Conservation (phyloP, 2,329 filamentous ascomycete genomes). For the Parastagonospora avenae region DNA sequence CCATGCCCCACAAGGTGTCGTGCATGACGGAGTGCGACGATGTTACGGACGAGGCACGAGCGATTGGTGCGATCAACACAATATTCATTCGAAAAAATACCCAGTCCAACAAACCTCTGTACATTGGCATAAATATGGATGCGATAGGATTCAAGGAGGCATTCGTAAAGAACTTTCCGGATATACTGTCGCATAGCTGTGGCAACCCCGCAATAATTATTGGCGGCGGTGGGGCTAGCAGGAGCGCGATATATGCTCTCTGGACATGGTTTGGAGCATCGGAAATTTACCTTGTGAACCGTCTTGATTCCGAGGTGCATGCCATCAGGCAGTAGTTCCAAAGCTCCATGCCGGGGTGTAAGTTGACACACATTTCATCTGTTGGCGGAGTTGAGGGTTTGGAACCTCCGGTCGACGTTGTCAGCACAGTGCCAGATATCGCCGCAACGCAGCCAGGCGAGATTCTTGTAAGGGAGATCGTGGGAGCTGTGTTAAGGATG, state of each 20-base stretch:
- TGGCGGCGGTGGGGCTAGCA: conserved; percentile 76
- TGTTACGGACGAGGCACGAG: no score
- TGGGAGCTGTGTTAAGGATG: conserved; percentile 55
- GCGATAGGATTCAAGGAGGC: conserved; percentile 77
- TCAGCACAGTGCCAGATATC: conserved; percentile 77
- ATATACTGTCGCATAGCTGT: conserved; percentile 57
- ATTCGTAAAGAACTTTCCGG: conserved; percentile 57
- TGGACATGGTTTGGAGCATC: conserved; percentile 70
- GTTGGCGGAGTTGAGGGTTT: conserved; percentile 63
- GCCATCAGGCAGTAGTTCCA: conserved; percentile 64
- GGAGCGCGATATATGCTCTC: conserved; percentile 77
- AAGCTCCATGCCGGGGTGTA: conserved; percentile 62
- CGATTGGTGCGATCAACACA: no score
- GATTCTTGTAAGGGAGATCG: conserved; percentile 61
- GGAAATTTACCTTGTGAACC: conserved; percentile 78
- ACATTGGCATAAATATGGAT: conserved; percentile 80
- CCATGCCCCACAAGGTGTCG: no score
- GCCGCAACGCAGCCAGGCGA: conserved; percentile 69
- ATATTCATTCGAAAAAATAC: no score
- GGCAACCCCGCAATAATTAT: conserved; percentile 72
- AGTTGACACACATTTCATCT: conserved; percentile 65
- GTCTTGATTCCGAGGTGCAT: conserved; percentile 69
- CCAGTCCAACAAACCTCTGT: conserved; percentile 40
- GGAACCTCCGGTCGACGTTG: conserved; percentile 67
- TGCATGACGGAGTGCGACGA: no score